Evolutionary conservation across 108 stramenopile species (phyloP).

Genomic region (Aureococcus anophagefferens): DNA sequence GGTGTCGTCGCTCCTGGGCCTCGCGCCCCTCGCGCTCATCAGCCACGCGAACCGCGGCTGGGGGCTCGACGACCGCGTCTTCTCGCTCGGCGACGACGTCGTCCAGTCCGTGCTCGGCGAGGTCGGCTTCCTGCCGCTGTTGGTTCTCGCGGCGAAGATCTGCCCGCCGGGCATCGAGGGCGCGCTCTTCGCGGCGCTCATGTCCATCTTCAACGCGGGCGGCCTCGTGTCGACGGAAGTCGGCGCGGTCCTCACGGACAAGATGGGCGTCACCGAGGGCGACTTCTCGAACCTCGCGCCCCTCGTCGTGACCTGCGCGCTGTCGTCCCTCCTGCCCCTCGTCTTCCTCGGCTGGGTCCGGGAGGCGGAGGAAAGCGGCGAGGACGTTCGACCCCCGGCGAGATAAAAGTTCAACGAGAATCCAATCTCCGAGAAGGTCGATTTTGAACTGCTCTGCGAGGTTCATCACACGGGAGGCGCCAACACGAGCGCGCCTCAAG

Average conservation of each 20-base stretch:
- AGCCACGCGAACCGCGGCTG: constrained; percentile 67
- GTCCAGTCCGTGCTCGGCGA: constrained; percentile 71
- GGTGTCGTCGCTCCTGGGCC: constrained; percentile 56
- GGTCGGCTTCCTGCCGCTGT: constrained; percentile 81
- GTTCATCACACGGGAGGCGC: too few species aligned
- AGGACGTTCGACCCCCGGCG: too few species aligned
- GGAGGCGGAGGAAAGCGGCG: too few species aligned
- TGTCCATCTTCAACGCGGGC: constrained; percentile 85
- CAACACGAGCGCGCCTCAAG: too few species aligned
- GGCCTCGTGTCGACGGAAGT: constrained; percentile 74
- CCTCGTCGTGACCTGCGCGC: constrained; percentile 73
- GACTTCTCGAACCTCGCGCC: constrained; percentile 72
- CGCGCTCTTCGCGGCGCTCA: constrained; percentile 81
- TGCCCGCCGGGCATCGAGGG: constrained; percentile 89
- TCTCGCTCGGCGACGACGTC: constrained; percentile 86
- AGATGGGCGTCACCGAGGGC: constrained; percentile 68
- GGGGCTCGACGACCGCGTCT: constrained; percentile 79
- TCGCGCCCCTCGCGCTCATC: constrained; percentile 67
- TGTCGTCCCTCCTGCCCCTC: constrained; percentile 73
- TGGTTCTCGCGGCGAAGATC: constrained; percentile 79
- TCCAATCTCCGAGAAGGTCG: too few species aligned
- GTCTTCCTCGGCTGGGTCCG: constrained; percentile 30
- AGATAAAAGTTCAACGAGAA: too few species aligned
- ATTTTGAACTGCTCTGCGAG: too few species aligned
- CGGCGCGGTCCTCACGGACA: constrained; percentile 71